phyloP scores from a whole-genome alignment of 257 asterid species.

The Rehmannia glutinosa region DNA sequence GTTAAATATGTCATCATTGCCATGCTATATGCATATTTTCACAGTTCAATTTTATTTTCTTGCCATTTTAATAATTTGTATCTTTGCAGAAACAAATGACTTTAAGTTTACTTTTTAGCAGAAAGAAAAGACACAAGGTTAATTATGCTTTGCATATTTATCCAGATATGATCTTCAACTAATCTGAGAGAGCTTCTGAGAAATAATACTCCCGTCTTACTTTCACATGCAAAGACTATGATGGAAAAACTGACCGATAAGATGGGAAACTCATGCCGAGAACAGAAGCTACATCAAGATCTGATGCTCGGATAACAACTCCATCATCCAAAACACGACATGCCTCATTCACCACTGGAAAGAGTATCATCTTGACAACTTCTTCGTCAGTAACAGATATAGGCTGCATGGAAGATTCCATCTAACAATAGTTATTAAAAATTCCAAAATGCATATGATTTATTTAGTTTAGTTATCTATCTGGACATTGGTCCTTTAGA shows the following conservation, averaged over 20 bases:
- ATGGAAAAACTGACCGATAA: constrained; percentile 41
- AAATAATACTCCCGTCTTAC: not conserved
- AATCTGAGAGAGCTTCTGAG: not conserved
- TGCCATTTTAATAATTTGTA: not conserved
- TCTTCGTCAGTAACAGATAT: constrained; percentile 52
- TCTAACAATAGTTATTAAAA: not conserved
- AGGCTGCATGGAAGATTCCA: constrained; percentile 35
- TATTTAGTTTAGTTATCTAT: too few species aligned
- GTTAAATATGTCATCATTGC: too few species aligned
- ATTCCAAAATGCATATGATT: not conserved
- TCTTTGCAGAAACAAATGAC: not conserved
- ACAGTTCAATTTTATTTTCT: not conserved
- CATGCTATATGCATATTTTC: too few species aligned
- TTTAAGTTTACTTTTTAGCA: not conserved
- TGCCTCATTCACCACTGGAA: constrained; percentile 66
- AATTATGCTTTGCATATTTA: not conserved
- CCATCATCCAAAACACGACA: constrained; percentile 63
- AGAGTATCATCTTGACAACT: constrained; percentile 65
- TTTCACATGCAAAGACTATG: not conserved
- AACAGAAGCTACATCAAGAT: constrained; percentile 65
- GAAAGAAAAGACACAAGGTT: not conserved
- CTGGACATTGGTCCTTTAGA: too few species aligned
- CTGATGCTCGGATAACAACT: constrained; percentile 54
- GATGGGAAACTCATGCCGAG: constrained; percentile 71
- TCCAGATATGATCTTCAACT: not conserved